Evolutionary conservation across 1,284 basidiomycete genomes (phyloP), one percentile per base, ranked within the genome.

Genomic region (Ustilago sp.): DNA sequence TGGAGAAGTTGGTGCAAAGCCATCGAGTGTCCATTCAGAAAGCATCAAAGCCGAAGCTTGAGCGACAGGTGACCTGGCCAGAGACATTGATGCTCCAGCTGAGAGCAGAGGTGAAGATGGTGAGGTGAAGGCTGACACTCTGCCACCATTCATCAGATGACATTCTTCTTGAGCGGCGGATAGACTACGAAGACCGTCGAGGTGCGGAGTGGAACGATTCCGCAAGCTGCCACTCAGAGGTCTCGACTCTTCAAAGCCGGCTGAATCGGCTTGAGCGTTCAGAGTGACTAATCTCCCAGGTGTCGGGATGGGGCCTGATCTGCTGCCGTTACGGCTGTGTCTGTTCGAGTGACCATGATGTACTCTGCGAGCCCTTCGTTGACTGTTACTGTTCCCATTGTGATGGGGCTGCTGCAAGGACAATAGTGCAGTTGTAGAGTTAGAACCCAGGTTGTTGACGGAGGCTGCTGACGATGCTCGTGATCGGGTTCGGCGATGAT

Each of bases 131-230:
- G 73, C 61, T 1, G 68, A 63, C 2, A 28, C 8, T 31, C 36
- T 15, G 28, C 23, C 13, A 19, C 43, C 43, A 19, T 19, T 19
- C 7, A 15, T 38, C 3, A 59, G 17, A 36, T 55, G 51, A 8
- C 8, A 31, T 6, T 63, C 59, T n/a, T 67, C 60, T 19, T 63
- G 53, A 4, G 67, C 50, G 12, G 65, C 35, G 2, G 65, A 63
- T 1, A 66, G 41, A 19, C 50, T 60, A 4, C 51, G 52, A 13
- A 70, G 68, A 7, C 54, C 62, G 28, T 75, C 64, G 17, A 75
- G 65, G 48, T 75, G 64, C 28, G 73, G 62, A 2, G 68, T 68
- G 9, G 73, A 75, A 32, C 73, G 73, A 56, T 75, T 75, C 41
- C 68, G 73, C 59, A 63, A 39, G n/a, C 17, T 59, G 17, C n/a